A percentile compares a stretch with the other conserved stretches of the same genome.
Conservation (phyloP, 129 eudicot genomes). For the Lonicera japonica region DNA sequence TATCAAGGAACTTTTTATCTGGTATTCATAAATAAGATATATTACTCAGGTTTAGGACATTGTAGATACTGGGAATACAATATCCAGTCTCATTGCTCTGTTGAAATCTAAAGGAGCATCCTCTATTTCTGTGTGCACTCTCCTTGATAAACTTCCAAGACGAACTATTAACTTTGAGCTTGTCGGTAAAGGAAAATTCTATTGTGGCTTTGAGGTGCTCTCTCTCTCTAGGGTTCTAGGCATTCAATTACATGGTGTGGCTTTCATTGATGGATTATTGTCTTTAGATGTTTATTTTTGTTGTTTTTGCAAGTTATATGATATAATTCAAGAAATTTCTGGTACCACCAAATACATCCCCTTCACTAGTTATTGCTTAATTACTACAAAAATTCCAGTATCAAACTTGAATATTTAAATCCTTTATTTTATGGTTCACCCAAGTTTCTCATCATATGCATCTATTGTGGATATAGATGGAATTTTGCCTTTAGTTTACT, state of each 20-base stretch:
- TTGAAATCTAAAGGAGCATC: conserved; percentile 68
- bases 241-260: background rate
- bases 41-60: conserved; percentile 74
- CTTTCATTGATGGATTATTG: background rate
- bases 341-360: too few relatives aligned
- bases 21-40: background rate
- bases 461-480: too few relatives aligned
- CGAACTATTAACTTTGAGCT: conserved; percentile 59
- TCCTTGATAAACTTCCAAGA: conserved; percentile 85
- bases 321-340: too few relatives aligned
- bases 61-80: conserved; percentile 86
- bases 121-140: conserved; percentile 82
- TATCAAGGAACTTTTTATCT: background rate
- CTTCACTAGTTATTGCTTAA: too few relatives aligned
- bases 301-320: too few relatives aligned
- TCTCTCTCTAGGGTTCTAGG: conserved; percentile 3
- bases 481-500: too few relatives aligned
- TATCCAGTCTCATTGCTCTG: conserved; percentile 48
- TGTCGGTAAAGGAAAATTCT: conserved; percentile 75
- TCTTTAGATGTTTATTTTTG: background rate
- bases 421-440: too few relatives aligned
- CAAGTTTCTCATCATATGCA: too few relatives aligned
- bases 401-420: too few relatives aligned
- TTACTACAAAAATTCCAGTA: too few relatives aligned
- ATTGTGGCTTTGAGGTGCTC: conserved; percentile 72